phyloP scores from a whole-genome alignment of 192 early-diverging fungal species.

The Linnemannia schmuckeri region DNA sequence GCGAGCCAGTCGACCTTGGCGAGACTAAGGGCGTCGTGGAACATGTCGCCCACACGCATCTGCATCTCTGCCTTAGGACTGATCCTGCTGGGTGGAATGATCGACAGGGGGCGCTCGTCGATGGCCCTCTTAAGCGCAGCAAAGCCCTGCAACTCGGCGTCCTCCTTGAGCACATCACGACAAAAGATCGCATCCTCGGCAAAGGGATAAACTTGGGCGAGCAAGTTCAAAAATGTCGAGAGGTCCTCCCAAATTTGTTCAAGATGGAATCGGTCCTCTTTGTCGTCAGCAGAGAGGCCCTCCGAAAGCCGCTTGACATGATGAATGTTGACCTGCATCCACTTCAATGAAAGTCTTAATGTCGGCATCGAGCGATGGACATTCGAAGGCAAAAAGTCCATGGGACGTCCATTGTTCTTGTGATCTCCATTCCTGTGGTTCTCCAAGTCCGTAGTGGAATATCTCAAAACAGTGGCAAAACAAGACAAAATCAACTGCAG shows the following conservation, averaged over 20 bases:
- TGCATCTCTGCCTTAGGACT: conserved; percentile 57
- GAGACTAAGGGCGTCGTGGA: conserved; percentile 43
- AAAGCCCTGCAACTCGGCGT: conserved; percentile 60
- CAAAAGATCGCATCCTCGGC: conserved; percentile 50
- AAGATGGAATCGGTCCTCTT: conserved; percentile 26
- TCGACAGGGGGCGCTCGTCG: conserved; percentile 51
- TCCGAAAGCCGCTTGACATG: conserved; percentile 53
- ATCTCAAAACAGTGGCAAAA: conserved; percentile 49
- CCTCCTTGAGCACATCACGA: conserved; percentile 56
- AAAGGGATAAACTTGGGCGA: conserved; percentile 31
- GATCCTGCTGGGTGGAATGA: conserved; percentile 47
- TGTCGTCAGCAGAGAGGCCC: conserved; percentile 24
- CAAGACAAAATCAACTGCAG: conserved; percentile 36
- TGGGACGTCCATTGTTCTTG: conserved; percentile 39
- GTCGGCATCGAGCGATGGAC: conserved; percentile 51
- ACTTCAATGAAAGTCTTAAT: conserved; percentile 41
- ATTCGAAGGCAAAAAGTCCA: conserved; percentile 46
- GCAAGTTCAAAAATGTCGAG: conserved; percentile 25
- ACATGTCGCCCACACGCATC: conserved; percentile 54
- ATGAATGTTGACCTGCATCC: conserved; percentile 51
- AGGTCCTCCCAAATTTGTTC: conserved; percentile 33
- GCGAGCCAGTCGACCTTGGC: conserved; percentile 33
- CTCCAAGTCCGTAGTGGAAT: conserved; percentile 31
- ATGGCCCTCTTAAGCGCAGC: conserved; percentile 48
- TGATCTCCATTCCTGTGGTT: conserved; percentile 45